A percentile compares a stretch with the other conserved stretches of the same genome.
These are phyloP conservation scores for Davidsoniella australis DNA, from an alignment of 2,329 filamentous ascomycete genomes.

Conservation along the genomic window DNA sequence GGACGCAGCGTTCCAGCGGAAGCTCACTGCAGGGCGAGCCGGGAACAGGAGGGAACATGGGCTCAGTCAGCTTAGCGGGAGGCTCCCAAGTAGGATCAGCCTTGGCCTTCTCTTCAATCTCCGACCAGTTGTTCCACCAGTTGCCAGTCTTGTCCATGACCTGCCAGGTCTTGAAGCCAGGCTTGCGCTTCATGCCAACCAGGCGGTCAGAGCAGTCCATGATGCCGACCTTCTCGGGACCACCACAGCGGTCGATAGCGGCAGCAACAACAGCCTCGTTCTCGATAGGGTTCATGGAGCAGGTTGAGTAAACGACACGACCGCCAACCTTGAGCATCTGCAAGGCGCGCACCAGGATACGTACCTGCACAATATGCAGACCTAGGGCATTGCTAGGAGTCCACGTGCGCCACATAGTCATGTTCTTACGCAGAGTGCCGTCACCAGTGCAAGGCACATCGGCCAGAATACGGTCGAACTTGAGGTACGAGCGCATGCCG, in stretches of 20 bases:
- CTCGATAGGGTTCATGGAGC: conserved; percentile 96
- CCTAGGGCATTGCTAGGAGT: conserved; percentile 72
- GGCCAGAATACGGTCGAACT: conserved; percentile 90
- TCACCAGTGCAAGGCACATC: conserved; percentile 96
- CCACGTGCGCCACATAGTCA: conserved; percentile 92
- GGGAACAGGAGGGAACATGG: conserved; percentile 62
- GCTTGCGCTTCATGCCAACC: conserved; percentile 55
- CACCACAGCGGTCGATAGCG: conserved; percentile 81
- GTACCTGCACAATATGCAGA: conserved; percentile 68
- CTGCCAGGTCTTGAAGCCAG: conserved; percentile 69
- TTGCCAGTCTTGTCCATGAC: conserved; percentile 75
- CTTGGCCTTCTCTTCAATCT: conserved; percentile 55
- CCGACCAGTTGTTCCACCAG: conserved; percentile 66
- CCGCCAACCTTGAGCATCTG: conserved; percentile 95
- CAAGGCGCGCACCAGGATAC: conserved; percentile 79
- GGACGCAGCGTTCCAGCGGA: conserved; percentile 77
- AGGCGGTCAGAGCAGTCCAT: conserved; percentile 69
- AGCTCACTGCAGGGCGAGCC: conserved; percentile 40
- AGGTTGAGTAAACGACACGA: conserved; percentile 91
- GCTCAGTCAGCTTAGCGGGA: conserved; percentile 55
- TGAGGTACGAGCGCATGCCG: conserved; percentile 55
- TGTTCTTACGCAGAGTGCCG: conserved; percentile 84
- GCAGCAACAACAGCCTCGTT: conserved; percentile 84
- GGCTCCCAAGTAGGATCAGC: conserved; percentile 34
- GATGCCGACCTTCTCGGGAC: conserved; percentile 62